Evolutionary conservation across 1,284 basidiomycete genomes (phyloP), one percentile per base, ranked within the genome.

Genomic region (Ganoderma boninense): DNA sequence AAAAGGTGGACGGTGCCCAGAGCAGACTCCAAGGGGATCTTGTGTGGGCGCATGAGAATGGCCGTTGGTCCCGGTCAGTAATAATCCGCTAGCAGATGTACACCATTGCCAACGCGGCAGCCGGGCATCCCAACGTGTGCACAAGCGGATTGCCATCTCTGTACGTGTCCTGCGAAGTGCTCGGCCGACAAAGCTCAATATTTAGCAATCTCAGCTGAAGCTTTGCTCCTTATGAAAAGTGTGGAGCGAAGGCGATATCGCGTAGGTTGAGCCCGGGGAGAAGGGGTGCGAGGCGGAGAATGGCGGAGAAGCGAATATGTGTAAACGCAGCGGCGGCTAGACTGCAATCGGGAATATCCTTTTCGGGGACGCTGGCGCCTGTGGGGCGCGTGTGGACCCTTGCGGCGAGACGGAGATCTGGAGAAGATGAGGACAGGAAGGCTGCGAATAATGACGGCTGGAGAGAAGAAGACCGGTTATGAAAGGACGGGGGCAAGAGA

Each of bases 311-410:
- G 62, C 70, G 72, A 71, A 70, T 71, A 73, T 68, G 69, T 71
- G 68, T 69, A 71, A 60, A 65, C 56, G 52, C 62, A 56, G 43
- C 60, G 54, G 65, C 60, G 67, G 57, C 64, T 44, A 38, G 59
- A 14, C 23, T 43, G 18, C 29, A 59, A 67, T 73, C 72, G 68
- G 72, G 70, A 67, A 68, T 69, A 29, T 62, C 73, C 70, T 71
- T 70, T 71, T 71, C 67, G 70, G 70, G 70, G 61, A 1, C 14
- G 11, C 13, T 26, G 67, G 72, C 52, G 52, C 35, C 23, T 56
- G 59, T 60, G 61, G 54, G 32, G 54, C 29, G 32, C 20, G 54
- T 0, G 49, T 52, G 49, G 49, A 52, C 67, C 62, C 61, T 40
- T 23, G 56, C 46, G 52, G 46, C 54, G 62, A 38, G 52, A 61